Percentiles rank a stretch among this genome's conserved stretches.
These are phyloP conservation scores for Fusarium newnesense DNA, from an alignment of 2,329 filamentous ascomycete species.

Conservation along the genomic window DNA sequence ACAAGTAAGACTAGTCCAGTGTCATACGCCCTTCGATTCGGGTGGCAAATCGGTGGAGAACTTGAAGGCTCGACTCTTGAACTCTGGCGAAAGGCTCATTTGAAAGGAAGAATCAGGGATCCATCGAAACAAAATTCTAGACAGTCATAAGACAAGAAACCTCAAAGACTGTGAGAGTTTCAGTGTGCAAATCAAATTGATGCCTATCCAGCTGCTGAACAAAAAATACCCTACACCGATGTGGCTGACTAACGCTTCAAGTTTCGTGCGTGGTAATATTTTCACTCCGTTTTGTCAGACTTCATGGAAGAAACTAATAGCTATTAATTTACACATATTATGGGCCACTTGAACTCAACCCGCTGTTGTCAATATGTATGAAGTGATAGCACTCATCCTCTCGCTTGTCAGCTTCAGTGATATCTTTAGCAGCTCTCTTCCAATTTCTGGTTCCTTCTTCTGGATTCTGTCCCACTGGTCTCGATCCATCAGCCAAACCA, in stretches of 20 bases:
- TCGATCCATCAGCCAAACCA: constrained; percentile 82
- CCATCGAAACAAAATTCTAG: background rate
- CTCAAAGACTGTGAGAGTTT: background rate
- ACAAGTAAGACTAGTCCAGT: background rate
- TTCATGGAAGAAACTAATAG: background rate
- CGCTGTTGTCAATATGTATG: constrained; percentile 62
- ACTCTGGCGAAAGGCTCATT: background rate
- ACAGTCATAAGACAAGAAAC: background rate
- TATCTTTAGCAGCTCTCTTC: constrained; percentile 84
- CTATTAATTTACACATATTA: constrained; percentile 2
- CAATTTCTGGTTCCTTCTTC: constrained; percentile 77
- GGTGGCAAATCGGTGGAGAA: constrained; percentile 34
- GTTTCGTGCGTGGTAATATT: background rate
- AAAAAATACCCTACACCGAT: background rate
- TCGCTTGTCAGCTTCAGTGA: constrained; percentile 95
- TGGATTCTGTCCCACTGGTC: constrained; percentile 80
- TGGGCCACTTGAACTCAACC: constrained; percentile 45
- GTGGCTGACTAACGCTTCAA: constrained; percentile 28
- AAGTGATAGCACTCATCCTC: constrained; percentile 79
- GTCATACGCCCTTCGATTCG: constrained; percentile 5
- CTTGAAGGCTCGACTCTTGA: background rate
- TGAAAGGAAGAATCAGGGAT: background rate
- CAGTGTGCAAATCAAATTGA: background rate
- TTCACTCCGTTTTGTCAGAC: background rate
- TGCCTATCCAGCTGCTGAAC: background rate